Base-by-base conservation (phyloP, 2,329 filamentous ascomycete genomes). In the Cladosporium sp. region DNA sequence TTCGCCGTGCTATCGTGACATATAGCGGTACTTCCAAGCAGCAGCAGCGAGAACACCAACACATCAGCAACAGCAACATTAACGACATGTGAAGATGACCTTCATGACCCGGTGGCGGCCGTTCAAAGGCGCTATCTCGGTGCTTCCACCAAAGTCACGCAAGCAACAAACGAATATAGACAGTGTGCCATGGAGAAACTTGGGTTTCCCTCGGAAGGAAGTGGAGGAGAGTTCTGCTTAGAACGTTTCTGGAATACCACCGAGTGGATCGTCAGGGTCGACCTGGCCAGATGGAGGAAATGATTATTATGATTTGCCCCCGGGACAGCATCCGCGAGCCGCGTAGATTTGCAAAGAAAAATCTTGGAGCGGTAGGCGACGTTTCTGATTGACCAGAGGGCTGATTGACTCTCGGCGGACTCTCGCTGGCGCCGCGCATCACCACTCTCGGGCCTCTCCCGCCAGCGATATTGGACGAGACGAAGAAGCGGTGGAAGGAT, bases 71-170 rank as follows among this genome's bases (percentile, higher is more conserved):
- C 22, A 27, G 22, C 22, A 4, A 27, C n/a, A n/a, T n/a, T n/a
- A n/a, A n/a, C n/a, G 9, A 27, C 29, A 22, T 44, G 37, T 40
- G 37, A 41, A 48, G 45, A 48, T 15, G 36, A 32, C n/a, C n/a
- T n/a, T n/a, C n/a, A n/a, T n/a, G n/a, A n/a, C 18, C 15, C 18
- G 24, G 32, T 34, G 44, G 44, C 44, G 24, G 43, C 32, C 30
- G 32, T 34, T 27, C 34, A 40, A 48, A 48, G 45, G 45, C n/a
- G 18, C 45, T 48, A 20, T 41, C 45, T 48, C 45, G 45, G 45
- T 36, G 29, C n/a, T 41, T 40, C 37, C 30, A 2, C n/a, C 32
- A 36, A 17, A 15, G 8, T 36, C 32, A 3, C 13, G 13, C 32
- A 36, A 36, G 32, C 15, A 17, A 17, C 13, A n/a, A 17, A 15